Evolutionary conservation across 257 asterid species (phyloP).

Genomic region (Solanum commersonii): DNA sequence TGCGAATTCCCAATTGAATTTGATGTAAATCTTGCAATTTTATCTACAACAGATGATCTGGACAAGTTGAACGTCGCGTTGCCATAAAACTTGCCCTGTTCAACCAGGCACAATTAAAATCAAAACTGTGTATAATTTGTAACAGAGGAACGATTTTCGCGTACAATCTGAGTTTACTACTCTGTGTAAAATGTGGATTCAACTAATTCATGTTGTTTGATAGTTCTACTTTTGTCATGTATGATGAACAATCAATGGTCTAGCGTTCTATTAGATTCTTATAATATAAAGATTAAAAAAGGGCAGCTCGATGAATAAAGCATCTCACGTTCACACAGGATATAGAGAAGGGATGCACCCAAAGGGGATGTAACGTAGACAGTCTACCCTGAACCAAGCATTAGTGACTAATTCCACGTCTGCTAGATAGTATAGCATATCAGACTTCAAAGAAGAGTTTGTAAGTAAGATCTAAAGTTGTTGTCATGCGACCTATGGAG

Average conservation of each 20-base stretch:
- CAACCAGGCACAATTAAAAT: background rate
- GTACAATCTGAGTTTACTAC: background rate
- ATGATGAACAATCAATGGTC: background rate
- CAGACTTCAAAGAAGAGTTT: background rate
- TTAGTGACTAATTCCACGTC: background rate
- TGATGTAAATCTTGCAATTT: conserved; percentile 24
- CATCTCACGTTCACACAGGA: background rate
- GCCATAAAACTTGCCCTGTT: conserved; percentile 55
- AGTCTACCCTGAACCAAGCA: background rate
- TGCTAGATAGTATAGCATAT: background rate
- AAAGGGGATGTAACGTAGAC: background rate
- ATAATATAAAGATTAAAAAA: background rate
- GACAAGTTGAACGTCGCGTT: conserved; percentile 46
- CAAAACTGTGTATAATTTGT: background rate
- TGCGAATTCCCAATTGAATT: conserved; percentile 32
- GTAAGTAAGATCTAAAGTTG: background rate
- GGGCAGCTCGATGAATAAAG: background rate
- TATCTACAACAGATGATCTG: conserved; percentile 22
- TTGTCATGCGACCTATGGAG: background rate
- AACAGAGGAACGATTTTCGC: background rate
- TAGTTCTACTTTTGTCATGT: background rate
- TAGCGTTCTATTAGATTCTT: background rate
- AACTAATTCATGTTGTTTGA: background rate
- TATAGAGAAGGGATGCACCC: accelerated
- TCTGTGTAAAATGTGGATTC: background rate